Conservation (phyloP, 169 alveolate genomes). For the Pseudocohnilembus persalinus region DNA sequence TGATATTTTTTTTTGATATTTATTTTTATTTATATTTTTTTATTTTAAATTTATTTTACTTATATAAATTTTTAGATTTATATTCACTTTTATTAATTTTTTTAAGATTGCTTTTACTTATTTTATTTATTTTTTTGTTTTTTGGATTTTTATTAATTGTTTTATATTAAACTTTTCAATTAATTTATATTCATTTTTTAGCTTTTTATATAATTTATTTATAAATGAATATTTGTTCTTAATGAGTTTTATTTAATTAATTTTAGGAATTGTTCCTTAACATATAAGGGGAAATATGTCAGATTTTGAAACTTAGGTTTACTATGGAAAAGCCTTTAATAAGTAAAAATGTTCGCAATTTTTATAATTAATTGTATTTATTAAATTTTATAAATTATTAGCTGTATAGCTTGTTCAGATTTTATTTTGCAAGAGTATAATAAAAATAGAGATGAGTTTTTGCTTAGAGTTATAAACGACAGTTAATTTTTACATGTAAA, state of each 20-base stretch:
- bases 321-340: slow-evolving; percentile 64
- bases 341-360: slow-evolving; percentile 32
- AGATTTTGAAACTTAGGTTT: slow-evolving; percentile 56
- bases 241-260: neutral
- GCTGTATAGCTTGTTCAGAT: slow-evolving; percentile 77
- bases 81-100: slow-evolving; percentile 2
- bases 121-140: neutral
- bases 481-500: slow-evolving; percentile 69
- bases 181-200: neutral
- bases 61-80: too few relatives aligned
- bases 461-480: slow-evolving; percentile 65
- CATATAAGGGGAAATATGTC: slow-evolving; percentile 79
- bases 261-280: slow-evolving; percentile 63
- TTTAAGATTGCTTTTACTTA: neutral
- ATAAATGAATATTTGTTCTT: neutral
- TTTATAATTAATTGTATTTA: neutral
- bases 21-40: too few relatives aligned
- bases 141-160: neutral
- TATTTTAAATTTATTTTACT: too few relatives aligned
- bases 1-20: too few relatives aligned
- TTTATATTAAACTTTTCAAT: neutral
- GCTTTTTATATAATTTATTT: neutral
- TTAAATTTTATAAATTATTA: neutral
- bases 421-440: slow-evolving; percentile 55
- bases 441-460: slow-evolving; percentile 56